Conservation (phyloP, 2,329 filamentous ascomycete genomes). For the Calycina marina region DNA sequence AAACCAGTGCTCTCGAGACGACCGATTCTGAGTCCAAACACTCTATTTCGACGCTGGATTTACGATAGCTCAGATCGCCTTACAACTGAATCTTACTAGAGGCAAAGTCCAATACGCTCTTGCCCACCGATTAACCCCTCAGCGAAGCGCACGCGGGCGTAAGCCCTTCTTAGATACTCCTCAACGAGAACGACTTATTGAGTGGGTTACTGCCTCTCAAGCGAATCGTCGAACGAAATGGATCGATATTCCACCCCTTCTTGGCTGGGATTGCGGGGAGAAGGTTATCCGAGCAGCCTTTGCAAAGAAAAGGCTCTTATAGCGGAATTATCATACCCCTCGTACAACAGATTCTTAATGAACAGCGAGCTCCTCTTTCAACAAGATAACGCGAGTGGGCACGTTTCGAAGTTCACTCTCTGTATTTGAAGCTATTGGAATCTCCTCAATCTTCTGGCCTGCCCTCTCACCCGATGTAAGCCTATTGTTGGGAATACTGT, state of each 20-base stretch:
- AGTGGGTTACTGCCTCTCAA: slow-evolving; percentile 6
- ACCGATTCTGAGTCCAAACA: slow-evolving; percentile 6
- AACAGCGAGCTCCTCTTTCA: background rate
- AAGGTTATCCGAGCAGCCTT: slow-evolving; percentile 6
- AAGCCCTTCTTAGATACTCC: slow-evolving; percentile 4
- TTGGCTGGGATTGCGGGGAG: slow-evolving; percentile 7
- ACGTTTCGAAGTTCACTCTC: background rate
- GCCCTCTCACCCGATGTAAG: background rate
- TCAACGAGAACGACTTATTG: slow-evolving; percentile 8
- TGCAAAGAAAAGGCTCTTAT: slow-evolving; percentile 1
- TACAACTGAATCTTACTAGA: slow-evolving; percentile 4
- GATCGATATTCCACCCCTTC: slow-evolving; percentile 5
- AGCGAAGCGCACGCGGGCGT: slow-evolving; percentile 4
- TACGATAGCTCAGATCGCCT: slow-evolving; percentile 5
- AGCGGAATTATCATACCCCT: background rate
- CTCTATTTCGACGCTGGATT: slow-evolving; percentile 7
- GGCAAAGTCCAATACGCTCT: slow-evolving; percentile 8
- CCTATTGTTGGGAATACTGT: no score
- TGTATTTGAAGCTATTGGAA: background rate
- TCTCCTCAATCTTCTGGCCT: background rate
- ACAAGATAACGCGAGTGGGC: background rate
- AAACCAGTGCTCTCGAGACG: slow-evolving; percentile 4
- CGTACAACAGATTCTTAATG: background rate
- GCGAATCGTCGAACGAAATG: slow-evolving; percentile 6
- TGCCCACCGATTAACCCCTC: slow-evolving; percentile 6